phyloP scores from a whole-genome alignment of 305 asterid genomes.

The Petunia hybrid region DNA sequence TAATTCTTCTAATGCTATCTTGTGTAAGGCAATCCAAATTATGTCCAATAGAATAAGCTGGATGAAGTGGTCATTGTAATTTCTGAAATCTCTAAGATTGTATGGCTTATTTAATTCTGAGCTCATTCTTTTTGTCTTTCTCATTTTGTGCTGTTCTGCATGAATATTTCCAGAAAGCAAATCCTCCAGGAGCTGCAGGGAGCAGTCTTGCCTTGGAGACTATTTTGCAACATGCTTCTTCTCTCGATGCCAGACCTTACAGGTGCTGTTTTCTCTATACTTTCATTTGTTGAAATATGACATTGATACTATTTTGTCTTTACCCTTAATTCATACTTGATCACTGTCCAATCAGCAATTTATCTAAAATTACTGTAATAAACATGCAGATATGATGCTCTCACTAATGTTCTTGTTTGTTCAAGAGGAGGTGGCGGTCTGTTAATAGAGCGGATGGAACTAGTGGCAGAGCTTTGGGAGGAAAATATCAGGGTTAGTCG shows the following conservation, averaged over 20 bases:
- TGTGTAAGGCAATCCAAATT: slow-evolving; percentile 21
- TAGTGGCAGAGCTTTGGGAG: slow-evolving; percentile 94
- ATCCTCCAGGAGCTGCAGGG: slow-evolving; percentile 94
- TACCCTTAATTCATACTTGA: slow-evolving; percentile 18
- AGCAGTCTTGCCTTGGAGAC: slow-evolving; percentile 96
- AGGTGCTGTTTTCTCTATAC: slow-evolving; percentile 53
- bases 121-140: slow-evolving; percentile 19
- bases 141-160: slow-evolving; percentile 39
- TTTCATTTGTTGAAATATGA: slow-evolving; percentile 17
- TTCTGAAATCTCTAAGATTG: neutral
- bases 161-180: slow-evolving; percentile 69
- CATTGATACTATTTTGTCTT: slow-evolving; percentile 10
- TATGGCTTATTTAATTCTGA: neutral
- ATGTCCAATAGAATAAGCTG: neutral
- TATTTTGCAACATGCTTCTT: slow-evolving; percentile 69
- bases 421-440: slow-evolving; percentile 99
- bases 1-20: slow-evolving; percentile 19
- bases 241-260: slow-evolving; percentile 55
- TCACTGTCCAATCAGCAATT: slow-evolving; percentile 33
- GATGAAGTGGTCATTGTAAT: slow-evolving; percentile 14
- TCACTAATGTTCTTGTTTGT: slow-evolving; percentile 78
- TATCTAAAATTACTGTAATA: slow-evolving; percentile 32
- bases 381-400: slow-evolving; percentile 61
- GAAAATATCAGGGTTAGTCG: slow-evolving; percentile 75
- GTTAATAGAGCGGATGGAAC: slow-evolving; percentile 92